phyloP scores from a whole-genome alignment of 2,329 filamentous ascomycete genomes.

The Sporothrix globosa region DNA sequence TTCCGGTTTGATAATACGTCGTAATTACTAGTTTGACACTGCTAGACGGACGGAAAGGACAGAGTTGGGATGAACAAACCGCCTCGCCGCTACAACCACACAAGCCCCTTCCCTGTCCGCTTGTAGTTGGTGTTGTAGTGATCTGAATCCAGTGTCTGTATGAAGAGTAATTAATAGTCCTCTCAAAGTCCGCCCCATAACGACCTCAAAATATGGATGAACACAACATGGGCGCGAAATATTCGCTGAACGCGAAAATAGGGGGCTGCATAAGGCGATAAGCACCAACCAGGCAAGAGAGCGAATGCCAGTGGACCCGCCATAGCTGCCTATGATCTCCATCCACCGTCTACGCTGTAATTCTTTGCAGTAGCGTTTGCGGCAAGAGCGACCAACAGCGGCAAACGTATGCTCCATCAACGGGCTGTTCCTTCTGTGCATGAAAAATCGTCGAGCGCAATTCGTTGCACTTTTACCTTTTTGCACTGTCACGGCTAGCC shows the following conservation, averaged over 20 bases:
- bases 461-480: slow-evolving; percentile 5
- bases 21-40: too few relatives aligned
- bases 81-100: neutral
- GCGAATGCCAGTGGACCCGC: slow-evolving; percentile 1
- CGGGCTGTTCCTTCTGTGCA: neutral
- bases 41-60: slow-evolving; percentile 6
- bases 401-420: neutral
- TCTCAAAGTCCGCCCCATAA: neutral
- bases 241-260: slow-evolving; percentile 19
- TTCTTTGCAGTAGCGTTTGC: neutral
- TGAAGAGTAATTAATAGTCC: neutral
- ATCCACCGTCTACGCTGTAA: neutral
- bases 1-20: neutral
- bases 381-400: neutral
- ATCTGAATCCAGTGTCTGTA: slow-evolving; percentile 22
- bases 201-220: neutral
- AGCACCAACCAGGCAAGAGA: slow-evolving; percentile 16
- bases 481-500: slow-evolving; percentile 3
- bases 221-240: neutral
- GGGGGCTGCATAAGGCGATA: slow-evolving; percentile 16
- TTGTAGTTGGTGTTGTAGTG: slow-evolving; percentile 21
- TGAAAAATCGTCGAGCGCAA: slow-evolving; percentile 4
- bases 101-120: neutral
- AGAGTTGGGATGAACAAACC: slow-evolving; percentile 16
- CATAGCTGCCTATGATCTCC: neutral